These are phyloP conservation scores for Chrysanthemum lavandulifolium DNA, from an alignment of 129 eudicot genomes.

Conservation along the genomic window DNA sequence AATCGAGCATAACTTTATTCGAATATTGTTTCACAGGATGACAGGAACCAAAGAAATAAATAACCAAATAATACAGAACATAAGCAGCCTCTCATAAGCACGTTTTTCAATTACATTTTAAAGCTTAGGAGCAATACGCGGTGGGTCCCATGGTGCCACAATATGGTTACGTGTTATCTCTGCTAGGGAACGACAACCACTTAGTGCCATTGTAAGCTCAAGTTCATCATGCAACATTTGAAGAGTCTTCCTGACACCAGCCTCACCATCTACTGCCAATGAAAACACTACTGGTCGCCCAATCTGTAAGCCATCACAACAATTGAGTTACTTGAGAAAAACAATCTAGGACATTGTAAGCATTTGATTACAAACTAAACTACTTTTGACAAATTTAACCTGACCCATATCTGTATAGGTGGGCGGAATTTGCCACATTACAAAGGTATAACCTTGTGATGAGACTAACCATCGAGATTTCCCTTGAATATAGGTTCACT, in stretches of 20 bases:
- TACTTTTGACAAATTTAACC: too few relatives aligned
- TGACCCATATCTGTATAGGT: too few relatives aligned
- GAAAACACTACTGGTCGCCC: constrained; percentile 84
- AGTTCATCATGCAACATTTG: constrained; percentile 87
- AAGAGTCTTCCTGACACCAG: constrained; percentile 78
- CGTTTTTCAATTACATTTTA: constrained; percentile 21
- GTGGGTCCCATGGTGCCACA: constrained; percentile 63
- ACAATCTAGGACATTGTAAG: background rate
- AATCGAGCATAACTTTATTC: background rate
- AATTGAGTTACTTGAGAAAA: background rate
- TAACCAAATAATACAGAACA: background rate
- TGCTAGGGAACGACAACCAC: constrained; percentile 79
- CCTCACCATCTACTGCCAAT: constrained; percentile 87
- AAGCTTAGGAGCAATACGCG: constrained; percentile 44
- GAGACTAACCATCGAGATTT: too few relatives aligned
- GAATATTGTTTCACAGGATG: constrained; percentile 24
- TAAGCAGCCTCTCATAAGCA: background rate
- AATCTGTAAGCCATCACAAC: constrained; percentile 41
- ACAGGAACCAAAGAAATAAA: background rate
- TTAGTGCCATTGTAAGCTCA: constrained; percentile 86
- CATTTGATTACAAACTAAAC: too few relatives aligned
- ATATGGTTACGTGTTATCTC: constrained; percentile 76
- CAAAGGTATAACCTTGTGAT: too few relatives aligned
- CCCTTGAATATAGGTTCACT: background rate
- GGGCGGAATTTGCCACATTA: too few relatives aligned